Percentiles rank a stretch among this genome's conserved stretches.
These are phyloP conservation scores for Boletus huronensis DNA, from an alignment of 768 basidiomycete genomes.

Conservation along the genomic window DNA sequence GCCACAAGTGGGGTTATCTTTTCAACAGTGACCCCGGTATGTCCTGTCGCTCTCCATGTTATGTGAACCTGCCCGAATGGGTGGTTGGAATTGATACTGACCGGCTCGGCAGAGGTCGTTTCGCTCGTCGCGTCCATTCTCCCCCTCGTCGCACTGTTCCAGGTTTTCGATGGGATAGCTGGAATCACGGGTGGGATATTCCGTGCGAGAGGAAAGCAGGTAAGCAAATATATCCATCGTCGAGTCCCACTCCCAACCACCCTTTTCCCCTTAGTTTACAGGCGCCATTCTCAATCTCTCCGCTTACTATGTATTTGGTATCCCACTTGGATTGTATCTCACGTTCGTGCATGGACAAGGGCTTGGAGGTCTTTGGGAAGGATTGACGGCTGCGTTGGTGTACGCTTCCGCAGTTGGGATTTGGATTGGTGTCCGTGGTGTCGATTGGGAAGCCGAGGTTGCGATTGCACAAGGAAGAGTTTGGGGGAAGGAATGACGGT, in stretches of 20 bases:
- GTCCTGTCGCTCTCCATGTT: conserved; percentile 6
- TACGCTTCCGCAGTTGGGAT: conserved; percentile 58
- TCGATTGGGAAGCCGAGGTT: conserved; percentile 69
- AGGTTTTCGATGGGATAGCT: conserved; percentile 78
- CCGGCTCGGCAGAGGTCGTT: conserved; percentile 39
- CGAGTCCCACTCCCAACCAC: background rate
- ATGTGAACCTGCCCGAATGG: background rate
- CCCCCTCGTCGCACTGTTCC: conserved; percentile 74
- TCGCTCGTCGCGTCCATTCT: conserved; percentile 57
- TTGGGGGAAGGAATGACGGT: conserved; percentile 42
- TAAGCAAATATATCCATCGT: conserved; percentile 9
- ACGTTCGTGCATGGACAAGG: conserved; percentile 57
- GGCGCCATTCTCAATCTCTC: conserved; percentile 63
- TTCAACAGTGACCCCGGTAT: conserved; percentile 69
- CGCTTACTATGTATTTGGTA: conserved; percentile 79
- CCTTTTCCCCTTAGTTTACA: conserved; percentile 41
- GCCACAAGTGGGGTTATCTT: conserved; percentile 64
- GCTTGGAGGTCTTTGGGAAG: conserved; percentile 81
- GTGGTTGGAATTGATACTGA: background rate
- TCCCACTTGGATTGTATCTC: conserved; percentile 79
- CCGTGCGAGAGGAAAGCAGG: conserved; percentile 79
- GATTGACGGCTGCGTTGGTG: conserved; percentile 66
- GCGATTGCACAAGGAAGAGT: conserved; percentile 14
- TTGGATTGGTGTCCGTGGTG: conserved; percentile 44
- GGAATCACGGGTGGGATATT: conserved; percentile 75